Evolutionary conservation across 805 yeast species (phyloP).

Genomic region (Priceomyces carsonii): DNA sequence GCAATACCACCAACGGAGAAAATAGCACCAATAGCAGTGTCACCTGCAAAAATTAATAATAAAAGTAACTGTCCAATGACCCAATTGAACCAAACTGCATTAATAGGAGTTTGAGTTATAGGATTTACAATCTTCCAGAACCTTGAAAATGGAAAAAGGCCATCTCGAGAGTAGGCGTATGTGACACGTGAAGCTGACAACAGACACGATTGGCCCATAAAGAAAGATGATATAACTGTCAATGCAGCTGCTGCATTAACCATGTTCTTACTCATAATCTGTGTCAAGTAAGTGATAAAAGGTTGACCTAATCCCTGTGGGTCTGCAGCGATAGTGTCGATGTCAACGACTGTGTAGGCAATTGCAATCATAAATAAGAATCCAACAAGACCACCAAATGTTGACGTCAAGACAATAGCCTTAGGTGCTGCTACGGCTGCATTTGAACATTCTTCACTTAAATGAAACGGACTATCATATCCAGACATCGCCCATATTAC

Average conservation of each 20-base stretch:
- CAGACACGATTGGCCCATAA: conserved; percentile 49
- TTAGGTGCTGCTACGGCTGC: conserved; percentile 66
- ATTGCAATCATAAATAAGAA: conserved; percentile 59
- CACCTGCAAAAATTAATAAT: conserved; percentile 62
- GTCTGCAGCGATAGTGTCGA: conserved; percentile 46
- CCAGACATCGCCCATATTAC: conserved; percentile 75
- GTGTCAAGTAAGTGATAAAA: conserved; percentile 54
- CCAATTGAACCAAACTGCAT: conserved; percentile 63
- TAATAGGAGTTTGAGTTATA: conserved; percentile 59
- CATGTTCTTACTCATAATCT: conserved; percentile 42
- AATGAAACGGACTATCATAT: conserved; percentile 72
- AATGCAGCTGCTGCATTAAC: conserved; percentile 38
- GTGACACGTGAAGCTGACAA: conserved; percentile 68
- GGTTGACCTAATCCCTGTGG: conserved; percentile 58
- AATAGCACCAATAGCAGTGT: conserved; percentile 66
- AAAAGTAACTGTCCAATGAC: conserved; percentile 55
- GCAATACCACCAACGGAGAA: conserved; percentile 75
- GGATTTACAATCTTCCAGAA: conserved; percentile 51
- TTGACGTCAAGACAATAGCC: conserved; percentile 61
- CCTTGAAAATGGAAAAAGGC: conserved; percentile 59
- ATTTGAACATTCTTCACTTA: conserved; percentile 71
- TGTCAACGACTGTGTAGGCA: conserved; percentile 58
- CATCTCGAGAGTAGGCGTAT: conserved; percentile 68
- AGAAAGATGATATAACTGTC: conserved; percentile 41
- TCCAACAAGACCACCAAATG: conserved; percentile 56